Percentiles rank a stretch among this genome's conserved stretches.
phyloP scores from a whole-genome alignment of 805 yeast species.

The Yarrowia divulgata region DNA sequence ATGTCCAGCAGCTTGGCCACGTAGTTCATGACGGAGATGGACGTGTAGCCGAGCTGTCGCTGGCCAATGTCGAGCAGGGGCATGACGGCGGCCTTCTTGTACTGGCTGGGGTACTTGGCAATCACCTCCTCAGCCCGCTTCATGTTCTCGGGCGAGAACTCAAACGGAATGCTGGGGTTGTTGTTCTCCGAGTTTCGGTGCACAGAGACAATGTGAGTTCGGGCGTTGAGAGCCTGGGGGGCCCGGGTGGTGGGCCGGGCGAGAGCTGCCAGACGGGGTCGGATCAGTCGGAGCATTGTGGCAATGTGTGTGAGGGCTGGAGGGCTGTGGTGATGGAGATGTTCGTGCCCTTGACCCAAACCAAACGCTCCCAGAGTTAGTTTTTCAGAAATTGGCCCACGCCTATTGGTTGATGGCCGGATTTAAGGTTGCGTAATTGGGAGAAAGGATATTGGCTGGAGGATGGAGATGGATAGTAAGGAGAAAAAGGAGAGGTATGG shows the following conservation, averaged over 20 bases:
- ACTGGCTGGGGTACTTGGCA: slow-evolving; percentile 83
- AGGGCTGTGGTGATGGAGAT: slow-evolving; percentile 20
- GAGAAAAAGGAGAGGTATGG: no score
- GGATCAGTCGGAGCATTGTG: slow-evolving; percentile 37
- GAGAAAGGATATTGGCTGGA: slow-evolving; percentile 34
- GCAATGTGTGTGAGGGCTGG: neutral
- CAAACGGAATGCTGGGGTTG: slow-evolving; percentile 73
- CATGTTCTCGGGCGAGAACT: slow-evolving; percentile 69
- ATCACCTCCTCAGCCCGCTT: slow-evolving; percentile 74
- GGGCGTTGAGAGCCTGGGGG: slow-evolving; percentile 40
- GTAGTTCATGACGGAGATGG: slow-evolving; percentile 87
- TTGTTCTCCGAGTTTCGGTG: slow-evolving; percentile 77
- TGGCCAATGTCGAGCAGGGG: slow-evolving; percentile 86
- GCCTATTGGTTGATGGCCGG: slow-evolving; percentile 12
- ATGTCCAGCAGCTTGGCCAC: slow-evolving; percentile 83
- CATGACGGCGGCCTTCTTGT: slow-evolving; percentile 88
- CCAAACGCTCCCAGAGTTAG: slow-evolving; percentile 24
- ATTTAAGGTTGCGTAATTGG: slow-evolving; percentile 20
- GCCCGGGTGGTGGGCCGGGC: slow-evolving; percentile 36
- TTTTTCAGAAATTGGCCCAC: slow-evolving; percentile 37
- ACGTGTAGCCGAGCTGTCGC: slow-evolving; percentile 85
- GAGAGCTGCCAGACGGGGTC: slow-evolving; percentile 37
- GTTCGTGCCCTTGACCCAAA: slow-evolving; percentile 13
- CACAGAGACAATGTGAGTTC: slow-evolving; percentile 53
- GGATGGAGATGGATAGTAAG: no score